Base-by-base conservation (phyloP, 2,329 filamentous ascomycete species). In the Alternaria sp. region DNA sequence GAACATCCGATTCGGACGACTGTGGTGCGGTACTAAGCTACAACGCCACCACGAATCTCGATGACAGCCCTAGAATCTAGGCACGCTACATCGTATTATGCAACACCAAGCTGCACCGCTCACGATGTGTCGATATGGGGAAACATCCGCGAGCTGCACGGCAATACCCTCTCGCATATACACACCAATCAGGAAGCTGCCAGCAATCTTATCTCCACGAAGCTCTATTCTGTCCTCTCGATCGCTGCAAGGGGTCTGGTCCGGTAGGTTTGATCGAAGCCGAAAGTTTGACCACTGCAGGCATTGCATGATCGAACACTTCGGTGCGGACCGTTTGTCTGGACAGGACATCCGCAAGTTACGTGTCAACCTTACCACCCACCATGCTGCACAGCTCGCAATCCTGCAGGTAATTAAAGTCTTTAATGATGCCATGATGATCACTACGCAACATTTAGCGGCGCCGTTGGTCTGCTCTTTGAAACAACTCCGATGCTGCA, bases 301-400 rank as follows among this genome's bases (percentile, higher is more conserved):
- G 49, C 49, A 53, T 53, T 53, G 49, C 49, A 37, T 37, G 11
- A 53, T 53, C 20, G 49, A 53, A 53, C 49, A 53, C 30, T 41
- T 53, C 49, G 49, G 49, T 53, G 49, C 49, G 49, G 49, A 53
- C 49, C 49, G 49, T 53, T 53, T 53, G 28, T 23, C 49, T 53
- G 49, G 49, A 41, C 20, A 53, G 15, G 14, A 37, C 49, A 41
- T 37, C 28, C 49, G 30, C 30, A 53, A 41, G 30, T 53, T 37
- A 53, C 49, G 28, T 33, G 49, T 53, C 49, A 53, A 53, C 30
- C 20, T 53, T 53, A 53, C 28, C 23, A 23, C 49, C 30, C 20
- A 23, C 30, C 49, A 47, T 46, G 20, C 44, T 23, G 20, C 20
- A 21, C 20, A 53, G 20, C 15, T 33, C n/a, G 20, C 20, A 20